Evolutionary conservation across 371 early-diverging fungal genomes (phyloP).

Genomic region (Apophysomyces variabilis): DNA sequence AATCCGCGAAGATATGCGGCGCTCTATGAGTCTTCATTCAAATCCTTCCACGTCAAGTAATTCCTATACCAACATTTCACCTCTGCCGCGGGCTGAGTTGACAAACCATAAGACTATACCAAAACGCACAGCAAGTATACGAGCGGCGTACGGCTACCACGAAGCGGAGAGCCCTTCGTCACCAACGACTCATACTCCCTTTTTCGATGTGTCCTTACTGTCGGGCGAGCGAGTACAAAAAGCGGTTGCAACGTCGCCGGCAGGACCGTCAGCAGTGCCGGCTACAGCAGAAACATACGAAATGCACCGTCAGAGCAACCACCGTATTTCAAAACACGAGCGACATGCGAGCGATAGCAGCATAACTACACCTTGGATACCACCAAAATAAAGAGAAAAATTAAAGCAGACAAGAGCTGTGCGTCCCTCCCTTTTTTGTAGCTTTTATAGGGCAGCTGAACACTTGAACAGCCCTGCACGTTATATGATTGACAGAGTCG

Average conservation of each 20-base stretch:
- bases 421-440: not conserved
- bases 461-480: no score
- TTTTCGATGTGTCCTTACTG: conserved; percentile 26
- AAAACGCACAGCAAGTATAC: conserved; percentile 8
- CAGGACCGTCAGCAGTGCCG: not conserved
- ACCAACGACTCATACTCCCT: conserved; percentile 42
- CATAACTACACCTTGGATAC: conserved; percentile 8
- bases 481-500: no score
- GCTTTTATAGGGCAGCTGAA: not conserved
- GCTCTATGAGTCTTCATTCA: conserved; percentile 21
- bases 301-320: conserved; percentile 29
- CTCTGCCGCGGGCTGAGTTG: conserved; percentile 6
- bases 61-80: conserved; percentile 8
- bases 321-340: conserved; percentile 35
- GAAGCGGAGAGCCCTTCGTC: conserved; percentile 46
- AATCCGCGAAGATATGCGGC: conserved; percentile 20
- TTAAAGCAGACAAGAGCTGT: not conserved
- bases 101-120: conserved; percentile 10
- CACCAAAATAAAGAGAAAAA: conserved; percentile 2
- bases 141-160: conserved; percentile 27
- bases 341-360: conserved; percentile 11
- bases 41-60: conserved; percentile 4
- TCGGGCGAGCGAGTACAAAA: conserved; percentile 5
- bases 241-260: conserved; percentile 1
- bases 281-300: conserved; percentile 29